These are phyloP conservation scores for Diphasiastrum complanatum DNA, from an alignment of 83 land plant genomes.

Conservation along the genomic window DNA sequence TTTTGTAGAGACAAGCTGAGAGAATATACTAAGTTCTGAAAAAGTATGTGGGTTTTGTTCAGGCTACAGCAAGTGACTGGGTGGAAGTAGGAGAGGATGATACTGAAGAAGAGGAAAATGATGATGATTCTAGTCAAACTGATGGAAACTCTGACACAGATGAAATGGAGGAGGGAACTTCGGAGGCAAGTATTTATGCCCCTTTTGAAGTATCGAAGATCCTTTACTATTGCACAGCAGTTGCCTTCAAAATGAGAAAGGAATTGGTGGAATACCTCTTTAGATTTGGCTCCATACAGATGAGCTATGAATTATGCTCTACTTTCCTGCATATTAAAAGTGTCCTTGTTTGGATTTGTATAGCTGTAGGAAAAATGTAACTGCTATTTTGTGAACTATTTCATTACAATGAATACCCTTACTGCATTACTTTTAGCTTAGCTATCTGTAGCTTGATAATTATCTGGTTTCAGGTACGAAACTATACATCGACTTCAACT, in stretches of 20 bases:
- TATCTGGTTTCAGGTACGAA: neutral
- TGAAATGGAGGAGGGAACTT: conserved; percentile 36
- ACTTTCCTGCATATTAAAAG: neutral
- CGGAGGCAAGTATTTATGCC: conserved; percentile 16
- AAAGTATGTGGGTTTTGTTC: conserved; percentile 8
- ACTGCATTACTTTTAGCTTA: neutral
- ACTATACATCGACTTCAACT: neutral
- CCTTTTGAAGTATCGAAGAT: neutral
- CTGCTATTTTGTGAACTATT: neutral
- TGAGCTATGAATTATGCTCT: neutral
- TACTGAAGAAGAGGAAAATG: conserved; percentile 68
- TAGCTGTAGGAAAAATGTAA: neutral
- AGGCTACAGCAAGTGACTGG: conserved; percentile 91
- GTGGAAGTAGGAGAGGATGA: conserved; percentile 71
- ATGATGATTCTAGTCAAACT: conserved; percentile 29
- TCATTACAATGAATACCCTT: neutral
- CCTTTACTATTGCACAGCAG: neutral
- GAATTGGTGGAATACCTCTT: too few species aligned
- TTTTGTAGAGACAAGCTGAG: too few species aligned
- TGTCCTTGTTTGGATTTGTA: neutral
- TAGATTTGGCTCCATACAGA: too few species aligned
- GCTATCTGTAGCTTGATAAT: neutral
- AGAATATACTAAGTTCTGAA: too few species aligned
- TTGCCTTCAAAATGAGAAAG: neutral
- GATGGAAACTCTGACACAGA: conserved; percentile 36